Base-by-base conservation (phyloP, 2,329 filamentous ascomycete species). In the Aspergillus floridensis region DNA sequence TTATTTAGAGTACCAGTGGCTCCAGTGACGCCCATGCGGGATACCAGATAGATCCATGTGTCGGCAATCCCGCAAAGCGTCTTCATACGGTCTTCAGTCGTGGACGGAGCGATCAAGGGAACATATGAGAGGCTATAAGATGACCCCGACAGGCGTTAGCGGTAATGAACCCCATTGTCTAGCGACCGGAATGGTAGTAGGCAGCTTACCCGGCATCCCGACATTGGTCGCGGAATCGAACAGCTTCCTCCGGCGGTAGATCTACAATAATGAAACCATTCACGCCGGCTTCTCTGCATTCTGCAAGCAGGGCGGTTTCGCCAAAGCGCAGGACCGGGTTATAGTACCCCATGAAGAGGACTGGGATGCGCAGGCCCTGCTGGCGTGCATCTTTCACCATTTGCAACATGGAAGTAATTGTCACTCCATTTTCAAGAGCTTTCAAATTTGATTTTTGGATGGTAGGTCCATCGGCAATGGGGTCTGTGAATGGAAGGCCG, bases 231-330 rank as follows among this genome's bases (percentile, higher is more conserved):
- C 93, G 86, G 84, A 98, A 98, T 54, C 89, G 88, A 55, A 97
- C 84, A 63, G 95, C 93, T 82, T 99, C 93, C 83, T 98, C 93
- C 2, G 93, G 93, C 14, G 95, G 93, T 70, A 99, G 79, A 74
- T 99, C 93, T 58, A 96, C 93, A 73, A 98, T 88, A 70, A 99
- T 97, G 79, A 98, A 98, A 60, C 95, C 93, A 78, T 96, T 97
- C 74, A 96, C 87, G 26, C 93, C 92, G 2, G 91, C 90, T 57
- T 85, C 84, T 71, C 88, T 87, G 73, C 91, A 91, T 74, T 97
- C 92, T 65, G 85, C 82, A 56, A 98, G 80, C 72, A 97, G 85
- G 59, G 82, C 84, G 76, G 95, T 90, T 79, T 98, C 93, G 58
- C 93, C 93, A 73, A 97, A 98, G 70, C 88, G 91, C 58, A 96